phyloP scores from a whole-genome alignment of 1,284 basidiomycete genomes.

The Apiotrichum porosum region DNA sequence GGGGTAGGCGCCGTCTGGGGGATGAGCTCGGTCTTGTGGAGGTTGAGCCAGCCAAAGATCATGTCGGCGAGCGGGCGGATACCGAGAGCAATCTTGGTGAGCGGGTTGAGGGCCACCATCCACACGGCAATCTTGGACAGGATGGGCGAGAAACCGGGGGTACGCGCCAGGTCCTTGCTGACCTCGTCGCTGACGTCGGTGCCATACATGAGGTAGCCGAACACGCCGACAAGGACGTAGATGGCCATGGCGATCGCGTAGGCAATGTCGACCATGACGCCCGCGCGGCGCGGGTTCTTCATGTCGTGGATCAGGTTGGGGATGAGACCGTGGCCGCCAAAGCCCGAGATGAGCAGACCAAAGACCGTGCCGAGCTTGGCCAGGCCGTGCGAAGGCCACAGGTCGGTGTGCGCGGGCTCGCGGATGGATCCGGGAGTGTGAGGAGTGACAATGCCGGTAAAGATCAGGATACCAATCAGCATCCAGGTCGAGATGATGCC shows the following conservation, averaged over 20 bases:
- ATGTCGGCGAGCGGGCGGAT: constrained; percentile 59
- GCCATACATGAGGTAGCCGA: constrained; percentile 93
- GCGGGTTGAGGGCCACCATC: constrained; percentile 58
- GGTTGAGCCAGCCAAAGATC: constrained; percentile 30
- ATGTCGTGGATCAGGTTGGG: constrained; percentile 72
- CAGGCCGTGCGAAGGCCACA: constrained; percentile 56
- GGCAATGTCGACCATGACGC: constrained; percentile 34
- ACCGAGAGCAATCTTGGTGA: constrained; percentile 79
- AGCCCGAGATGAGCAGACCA: constrained; percentile 85
- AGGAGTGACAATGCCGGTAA: constrained; percentile 60
- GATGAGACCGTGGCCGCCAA: constrained; percentile 45
- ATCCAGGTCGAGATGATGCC: constrained; percentile 73
- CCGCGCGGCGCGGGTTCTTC: constrained; percentile 73
- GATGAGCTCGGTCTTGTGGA: constrained; percentile 40
- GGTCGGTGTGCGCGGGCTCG: constrained; percentile 65
- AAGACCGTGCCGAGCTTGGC: constrained; percentile 69
- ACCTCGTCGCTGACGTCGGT: constrained; percentile 75
- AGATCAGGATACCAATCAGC: constrained; percentile 71
- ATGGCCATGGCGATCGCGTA: constrained; percentile 68
- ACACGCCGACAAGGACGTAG: constrained; percentile 73
- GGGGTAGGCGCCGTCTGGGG: constrained; percentile 27
- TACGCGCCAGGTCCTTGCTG: constrained; percentile 72
- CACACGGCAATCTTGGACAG: constrained; percentile 75
- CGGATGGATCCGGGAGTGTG: constrained; percentile 76
- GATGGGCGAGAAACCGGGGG: constrained; percentile 65